phyloP scores from a whole-genome alignment of 1,284 basidiomycete genomes.

The Ceratobasidium sp. region DNA sequence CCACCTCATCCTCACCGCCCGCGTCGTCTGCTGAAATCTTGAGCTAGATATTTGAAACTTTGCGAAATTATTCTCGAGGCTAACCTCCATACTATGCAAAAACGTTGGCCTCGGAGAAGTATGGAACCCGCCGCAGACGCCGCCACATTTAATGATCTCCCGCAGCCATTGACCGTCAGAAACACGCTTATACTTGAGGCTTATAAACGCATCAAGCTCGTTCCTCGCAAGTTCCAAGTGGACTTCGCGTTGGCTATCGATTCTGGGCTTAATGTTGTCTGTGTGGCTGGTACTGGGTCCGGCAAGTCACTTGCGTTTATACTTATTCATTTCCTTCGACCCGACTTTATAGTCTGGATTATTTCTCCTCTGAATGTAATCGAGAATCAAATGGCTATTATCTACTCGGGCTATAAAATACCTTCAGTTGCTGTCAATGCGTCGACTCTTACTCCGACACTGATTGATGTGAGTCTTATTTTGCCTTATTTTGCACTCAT shows the following conservation, averaged over 20 bases:
- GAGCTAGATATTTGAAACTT: background rate
- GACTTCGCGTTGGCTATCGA: background rate
- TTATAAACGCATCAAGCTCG: background rate
- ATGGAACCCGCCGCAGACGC: background rate
- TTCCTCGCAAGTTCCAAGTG: background rate
- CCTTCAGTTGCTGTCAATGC: background rate
- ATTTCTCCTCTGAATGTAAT: conserved; percentile 5
- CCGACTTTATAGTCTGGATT: conserved; percentile 5
- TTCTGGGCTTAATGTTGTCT: background rate
- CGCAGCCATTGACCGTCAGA: no score
- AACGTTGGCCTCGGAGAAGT: background rate
- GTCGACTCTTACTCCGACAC: background rate
- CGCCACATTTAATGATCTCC: background rate
- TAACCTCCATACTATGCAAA: background rate
- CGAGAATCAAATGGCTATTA: background rate
- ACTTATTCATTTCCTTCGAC: background rate
- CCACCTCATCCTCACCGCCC: no score
- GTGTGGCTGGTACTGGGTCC: conserved; percentile 10
- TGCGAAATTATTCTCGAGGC: background rate
- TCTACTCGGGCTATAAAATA: background rate
- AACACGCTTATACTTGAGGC: background rate
- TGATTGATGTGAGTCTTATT: background rate
- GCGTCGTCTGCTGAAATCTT: background rate
- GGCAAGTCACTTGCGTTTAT: conserved; percentile 11
- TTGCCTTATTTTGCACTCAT: background rate